Evolutionary conservation across 805 yeast species (phyloP).

Genomic region (Blastobotrys terrestris): DNA sequence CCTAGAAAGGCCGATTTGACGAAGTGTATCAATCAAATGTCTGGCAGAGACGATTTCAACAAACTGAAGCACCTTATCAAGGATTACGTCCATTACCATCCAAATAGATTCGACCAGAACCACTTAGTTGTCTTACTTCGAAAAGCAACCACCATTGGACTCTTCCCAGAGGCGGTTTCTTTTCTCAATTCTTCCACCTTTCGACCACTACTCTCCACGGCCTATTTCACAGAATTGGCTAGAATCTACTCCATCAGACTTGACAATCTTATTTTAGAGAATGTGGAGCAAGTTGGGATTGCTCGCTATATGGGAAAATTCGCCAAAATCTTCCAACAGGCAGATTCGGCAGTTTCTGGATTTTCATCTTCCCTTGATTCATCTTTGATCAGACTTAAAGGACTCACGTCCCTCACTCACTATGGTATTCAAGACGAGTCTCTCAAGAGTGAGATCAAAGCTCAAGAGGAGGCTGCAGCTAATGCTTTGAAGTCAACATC

Average conservation of each 20-base stretch:
- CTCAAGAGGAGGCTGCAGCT: neutral
- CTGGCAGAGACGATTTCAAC: constrained; percentile 18
- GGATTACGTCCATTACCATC: constrained; percentile 16
- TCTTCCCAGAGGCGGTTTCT: constrained; percentile 11
- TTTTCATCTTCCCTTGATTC: neutral
- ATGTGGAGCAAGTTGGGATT: neutral
- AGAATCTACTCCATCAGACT: neutral
- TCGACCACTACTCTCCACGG: neutral
- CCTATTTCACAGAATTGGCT: neutral
- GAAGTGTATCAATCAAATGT: constrained; percentile 14
- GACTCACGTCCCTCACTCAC: neutral
- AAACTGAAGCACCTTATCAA: constrained; percentile 14
- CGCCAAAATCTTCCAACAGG: neutral
- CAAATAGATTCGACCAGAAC: constrained; percentile 15
- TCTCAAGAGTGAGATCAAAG: neutral
- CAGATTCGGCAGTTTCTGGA: neutral
- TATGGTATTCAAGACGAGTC: neutral
- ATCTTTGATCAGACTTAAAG: neutral
- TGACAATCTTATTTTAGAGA: neutral
- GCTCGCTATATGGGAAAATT: neutral
- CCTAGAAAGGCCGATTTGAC: constrained; percentile 22
- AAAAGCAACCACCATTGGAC: constrained; percentile 23
- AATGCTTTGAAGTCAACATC: neutral
- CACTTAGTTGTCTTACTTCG: constrained; percentile 21
- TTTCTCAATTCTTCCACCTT: neutral